phyloP scores from a whole-genome alignment of 2,329 filamentous ascomycete genomes.

The Talaromyces funiculosus region DNA sequence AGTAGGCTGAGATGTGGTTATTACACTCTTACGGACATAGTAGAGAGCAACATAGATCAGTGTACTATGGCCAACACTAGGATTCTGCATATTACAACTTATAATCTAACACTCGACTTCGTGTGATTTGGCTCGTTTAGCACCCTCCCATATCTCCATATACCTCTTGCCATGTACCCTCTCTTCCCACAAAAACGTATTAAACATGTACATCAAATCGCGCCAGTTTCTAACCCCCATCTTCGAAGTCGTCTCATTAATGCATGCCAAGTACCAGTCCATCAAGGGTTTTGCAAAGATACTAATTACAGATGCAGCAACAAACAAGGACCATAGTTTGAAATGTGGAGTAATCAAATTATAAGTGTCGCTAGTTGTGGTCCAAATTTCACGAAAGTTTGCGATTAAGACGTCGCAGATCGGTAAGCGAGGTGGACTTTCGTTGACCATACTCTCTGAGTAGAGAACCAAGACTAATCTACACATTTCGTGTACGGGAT shows the following conservation, averaged over 20 bases:
- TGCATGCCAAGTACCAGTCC: neutral
- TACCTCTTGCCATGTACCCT: neutral
- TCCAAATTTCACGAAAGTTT: neutral
- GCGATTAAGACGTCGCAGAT: constrained; percentile 5
- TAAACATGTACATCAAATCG: neutral
- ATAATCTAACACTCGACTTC: neutral
- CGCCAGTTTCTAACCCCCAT: neutral
- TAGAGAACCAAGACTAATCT: constrained; percentile 3
- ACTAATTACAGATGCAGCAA: constrained; percentile 1
- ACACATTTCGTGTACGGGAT: neutral
- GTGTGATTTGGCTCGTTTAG: neutral
- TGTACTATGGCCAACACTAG: neutral
- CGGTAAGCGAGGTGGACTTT: neutral
- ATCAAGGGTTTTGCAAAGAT: neutral
- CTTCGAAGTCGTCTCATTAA: neutral
- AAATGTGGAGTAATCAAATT: neutral
- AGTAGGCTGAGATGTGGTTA: neutral
- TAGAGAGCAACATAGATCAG: neutral
- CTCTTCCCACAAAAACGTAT: constrained; percentile 5
- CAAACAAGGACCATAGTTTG: constrained; percentile 4
- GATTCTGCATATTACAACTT: too few relatives aligned
- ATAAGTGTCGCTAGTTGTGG: too few relatives aligned
- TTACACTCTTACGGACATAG: neutral
- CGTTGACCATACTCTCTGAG: neutral
- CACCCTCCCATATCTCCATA: constrained; percentile 3